phyloP scores from a whole-genome alignment of 148 eudicot genomes.

The Vaccinium vitisidaea region DNA sequence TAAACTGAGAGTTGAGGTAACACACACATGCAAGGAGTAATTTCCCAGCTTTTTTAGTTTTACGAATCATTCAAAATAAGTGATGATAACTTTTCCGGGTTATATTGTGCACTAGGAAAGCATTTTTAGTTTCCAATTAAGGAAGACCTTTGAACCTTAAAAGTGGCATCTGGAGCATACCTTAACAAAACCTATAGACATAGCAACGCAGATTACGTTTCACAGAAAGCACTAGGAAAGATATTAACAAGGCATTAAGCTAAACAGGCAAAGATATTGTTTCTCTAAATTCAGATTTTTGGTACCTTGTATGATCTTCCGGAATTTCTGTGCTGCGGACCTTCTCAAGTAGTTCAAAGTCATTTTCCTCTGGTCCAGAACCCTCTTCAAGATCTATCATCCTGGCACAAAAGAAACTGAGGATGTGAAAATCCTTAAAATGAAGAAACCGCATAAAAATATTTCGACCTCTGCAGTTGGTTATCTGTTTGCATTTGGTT shows the following conservation, averaged over 20 bases:
- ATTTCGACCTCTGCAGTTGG: not conserved
- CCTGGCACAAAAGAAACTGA: slow-evolving; percentile 34
- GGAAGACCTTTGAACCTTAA: not conserved
- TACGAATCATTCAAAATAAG: not conserved
- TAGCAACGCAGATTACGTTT: not conserved
- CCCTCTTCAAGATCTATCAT: slow-evolving; percentile 85
- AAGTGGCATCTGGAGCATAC: not conserved
- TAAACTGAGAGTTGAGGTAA: not conserved
- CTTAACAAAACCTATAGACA: not conserved
- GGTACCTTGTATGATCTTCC: slow-evolving; percentile 44
- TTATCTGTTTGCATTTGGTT: not conserved
- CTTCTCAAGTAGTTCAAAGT: slow-evolving; percentile 54
- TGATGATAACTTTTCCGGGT: not conserved
- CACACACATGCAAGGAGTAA: not conserved
- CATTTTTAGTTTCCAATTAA: not conserved
- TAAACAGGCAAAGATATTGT: not conserved
- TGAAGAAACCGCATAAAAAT: not conserved
- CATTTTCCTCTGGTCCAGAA: slow-evolving; percentile 72
- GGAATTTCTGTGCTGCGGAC: slow-evolving; percentile 21
- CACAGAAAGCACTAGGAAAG: not conserved
- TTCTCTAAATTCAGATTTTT: slow-evolving; percentile 1
- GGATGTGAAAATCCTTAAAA: slow-evolving; percentile 1
- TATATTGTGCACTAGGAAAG: not conserved
- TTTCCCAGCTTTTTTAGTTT: not conserved
- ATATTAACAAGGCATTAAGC: not conserved